Conservation (phyloP, 2,329 filamentous ascomycete genomes). For the Ceratocystis cubensis region DNA sequence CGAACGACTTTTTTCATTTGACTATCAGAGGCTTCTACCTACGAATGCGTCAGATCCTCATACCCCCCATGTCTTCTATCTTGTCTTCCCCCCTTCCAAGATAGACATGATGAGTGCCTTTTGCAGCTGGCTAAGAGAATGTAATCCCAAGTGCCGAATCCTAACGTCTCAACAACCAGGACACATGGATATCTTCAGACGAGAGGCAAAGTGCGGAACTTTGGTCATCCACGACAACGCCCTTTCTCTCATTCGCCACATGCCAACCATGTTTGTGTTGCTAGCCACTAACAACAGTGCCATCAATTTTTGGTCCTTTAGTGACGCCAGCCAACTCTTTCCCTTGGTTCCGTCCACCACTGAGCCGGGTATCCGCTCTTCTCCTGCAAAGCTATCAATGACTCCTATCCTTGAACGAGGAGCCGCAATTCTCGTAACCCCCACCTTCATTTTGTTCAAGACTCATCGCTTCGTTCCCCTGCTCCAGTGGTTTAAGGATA, state of each 20-base stretch:
- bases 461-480: slow-evolving; percentile 29
- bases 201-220: slow-evolving; percentile 24
- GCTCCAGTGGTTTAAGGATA: slow-evolving; percentile 29
- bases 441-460: slow-evolving; percentile 33
- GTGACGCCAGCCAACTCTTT: slow-evolving; percentile 26
- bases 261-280: slow-evolving; percentile 30
- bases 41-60: not conserved
- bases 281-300: slow-evolving; percentile 26
- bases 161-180: slow-evolving; percentile 33
- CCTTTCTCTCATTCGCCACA: slow-evolving; percentile 29
- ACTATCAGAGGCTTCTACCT: slow-evolving; percentile 27
- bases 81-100: slow-evolving; percentile 36
- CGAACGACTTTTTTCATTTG: slow-evolving; percentile 27
- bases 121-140: slow-evolving; percentile 34
- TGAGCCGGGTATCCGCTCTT: not conserved
- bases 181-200: slow-evolving; percentile 37
- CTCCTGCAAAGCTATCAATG: slow-evolving; percentile 24
- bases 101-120: slow-evolving; percentile 30
- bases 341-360: slow-evolving; percentile 21
- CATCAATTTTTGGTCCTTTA: slow-evolving; percentile 33
- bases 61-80: slow-evolving; percentile 32
- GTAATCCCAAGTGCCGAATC: slow-evolving; percentile 32
- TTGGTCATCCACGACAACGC: slow-evolving; percentile 38
- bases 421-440: slow-evolving; percentile 31
- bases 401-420: slow-evolving; percentile 28